Base-by-base conservation (phyloP, 306 rosid species). In the Senna tora region DNA sequence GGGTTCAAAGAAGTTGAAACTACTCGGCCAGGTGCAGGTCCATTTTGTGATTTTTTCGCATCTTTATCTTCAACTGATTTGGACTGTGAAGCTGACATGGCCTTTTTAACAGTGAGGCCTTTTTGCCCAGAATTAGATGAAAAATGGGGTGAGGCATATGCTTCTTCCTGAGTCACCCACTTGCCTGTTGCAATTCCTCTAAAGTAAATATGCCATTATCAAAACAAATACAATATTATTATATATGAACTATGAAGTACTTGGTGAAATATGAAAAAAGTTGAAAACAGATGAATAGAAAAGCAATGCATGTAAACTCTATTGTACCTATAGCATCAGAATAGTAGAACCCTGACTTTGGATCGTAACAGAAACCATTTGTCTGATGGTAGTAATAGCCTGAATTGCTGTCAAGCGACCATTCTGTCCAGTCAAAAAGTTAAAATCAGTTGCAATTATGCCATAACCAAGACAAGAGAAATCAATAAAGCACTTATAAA, bases 161-260 rank as follows among this genome's bases (percentile, higher is more conserved):
- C 99, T 83, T 94, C 99, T 84, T 94, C 97, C 79, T 81, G 87
- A 58, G 95, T 82, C 84, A 91, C 96, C 97, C 99, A 94, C 79
- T 89, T 94, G 20, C 96, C 99, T 91, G 91, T 85, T 68, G 77
- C 80, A 77, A 55, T 69, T 71, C 72, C 53, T 57, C 68, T 16
- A 77, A 77, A 38, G 77, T 83, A 52, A 82, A 69, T 78, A 78
- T 63, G 77, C 45, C 41, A 55, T 63, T 55, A 57, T 79, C 36
- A 68, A 50, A 38, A 50, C 30, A 12, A 2, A 1, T 55, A 17
- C 13, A 65, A 51, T 36, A 63, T 60, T 41, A 38, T 43, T 28
- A 62, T 38, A 36, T 47, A 58, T 7, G 36, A 47, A 38, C 34
- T 61, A 4, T 6, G 39, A 47, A 45, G 42, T 61, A 4, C 0